phyloP scores from a whole-genome alignment of 192 early-diverging fungal genomes.

The Podila clonocystis region DNA sequence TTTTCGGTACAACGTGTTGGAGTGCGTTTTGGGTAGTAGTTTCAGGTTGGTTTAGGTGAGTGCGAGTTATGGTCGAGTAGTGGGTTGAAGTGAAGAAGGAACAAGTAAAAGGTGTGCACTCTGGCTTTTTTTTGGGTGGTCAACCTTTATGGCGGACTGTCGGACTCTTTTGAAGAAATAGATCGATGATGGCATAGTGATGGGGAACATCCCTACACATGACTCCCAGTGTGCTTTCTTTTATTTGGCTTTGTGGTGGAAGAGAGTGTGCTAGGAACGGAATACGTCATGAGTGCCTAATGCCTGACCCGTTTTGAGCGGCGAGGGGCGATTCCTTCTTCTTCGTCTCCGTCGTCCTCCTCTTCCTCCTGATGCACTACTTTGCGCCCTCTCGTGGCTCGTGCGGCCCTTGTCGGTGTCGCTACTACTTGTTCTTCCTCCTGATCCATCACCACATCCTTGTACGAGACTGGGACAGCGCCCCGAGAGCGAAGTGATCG shows the following conservation, averaged over 20 bases:
- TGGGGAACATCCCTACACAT: too few species aligned
- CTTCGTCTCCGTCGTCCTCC: conserved; percentile 16
- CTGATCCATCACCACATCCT: conserved; percentile 11
- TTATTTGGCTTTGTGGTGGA: too few species aligned
- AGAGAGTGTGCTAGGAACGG: too few species aligned
- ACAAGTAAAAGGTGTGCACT: not conserved
- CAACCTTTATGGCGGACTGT: too few species aligned
- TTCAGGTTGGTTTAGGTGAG: not conserved
- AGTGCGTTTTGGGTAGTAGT: too few species aligned
- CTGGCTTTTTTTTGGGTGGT: too few species aligned
- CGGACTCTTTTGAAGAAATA: too few species aligned
- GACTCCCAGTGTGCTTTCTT: too few species aligned
- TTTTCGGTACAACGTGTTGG: too few species aligned
- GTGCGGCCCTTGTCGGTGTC: not conserved
- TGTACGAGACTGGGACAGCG: conserved; percentile 17
- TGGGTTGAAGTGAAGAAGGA: not conserved
- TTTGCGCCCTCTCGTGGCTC: not conserved
- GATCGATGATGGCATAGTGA: too few species aligned
- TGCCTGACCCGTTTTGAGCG: conserved; percentile 33
- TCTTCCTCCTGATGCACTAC: conserved; percentile 15
- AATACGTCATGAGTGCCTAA: conserved; percentile 9
- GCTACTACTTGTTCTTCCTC: conserved; percentile 4
- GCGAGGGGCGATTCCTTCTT: conserved; percentile 1
- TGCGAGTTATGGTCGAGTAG: not conserved
- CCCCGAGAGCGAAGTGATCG: conserved; percentile 25